Percentiles rank a stretch among this genome's conserved stretches.
phyloP scores from a whole-genome alignment of 768 basidiomycete genomes.

The Boletus tylopilopsis region DNA sequence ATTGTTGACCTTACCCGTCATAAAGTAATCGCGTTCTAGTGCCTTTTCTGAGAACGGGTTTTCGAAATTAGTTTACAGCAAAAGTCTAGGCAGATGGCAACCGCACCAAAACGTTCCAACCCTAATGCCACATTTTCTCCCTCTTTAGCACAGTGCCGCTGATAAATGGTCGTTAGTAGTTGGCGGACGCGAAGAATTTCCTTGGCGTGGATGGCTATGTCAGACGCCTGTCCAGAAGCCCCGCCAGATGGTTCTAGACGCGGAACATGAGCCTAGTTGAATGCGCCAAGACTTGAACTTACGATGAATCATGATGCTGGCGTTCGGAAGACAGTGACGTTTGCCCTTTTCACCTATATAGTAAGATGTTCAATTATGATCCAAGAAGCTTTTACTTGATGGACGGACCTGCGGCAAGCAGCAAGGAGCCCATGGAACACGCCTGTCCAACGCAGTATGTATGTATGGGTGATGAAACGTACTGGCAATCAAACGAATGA shows the following conservation, averaged over 20 bases:
- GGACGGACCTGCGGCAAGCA: conserved; percentile 72
- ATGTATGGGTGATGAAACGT: conserved; percentile 91
- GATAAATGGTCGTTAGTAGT: conserved; percentile 83
- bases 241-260: conserved; percentile 90
- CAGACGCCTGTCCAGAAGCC: conserved; percentile 91
- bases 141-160: conserved; percentile 70
- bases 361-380: conserved; percentile 12
- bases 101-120: conserved; percentile 74
- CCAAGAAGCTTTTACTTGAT: conserved; percentile 2
- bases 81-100: conserved; percentile 19
- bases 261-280: conserved; percentile 7
- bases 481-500: conserved; percentile 44
- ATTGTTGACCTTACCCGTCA: conserved; percentile 64
- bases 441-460: conserved; percentile 96
- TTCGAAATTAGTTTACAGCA: conserved; percentile 13
- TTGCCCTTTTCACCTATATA: conserved; percentile 88
- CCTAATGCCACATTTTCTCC: conserved; percentile 64
- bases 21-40: conserved; percentile 92
- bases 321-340: conserved; percentile 87
- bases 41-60: conserved; percentile 60
- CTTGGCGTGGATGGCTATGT: conserved; percentile 96
- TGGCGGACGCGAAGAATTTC: conserved; percentile 91
- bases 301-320: conserved; percentile 99
- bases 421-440: conserved; percentile 92
- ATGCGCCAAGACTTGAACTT: conserved; percentile 24